A percentile compares a stretch with the other conserved stretches of the same genome.
Conservation (phyloP, 2,329 filamentous ascomycete genomes). For the Apiospora kogelbergensis region DNA sequence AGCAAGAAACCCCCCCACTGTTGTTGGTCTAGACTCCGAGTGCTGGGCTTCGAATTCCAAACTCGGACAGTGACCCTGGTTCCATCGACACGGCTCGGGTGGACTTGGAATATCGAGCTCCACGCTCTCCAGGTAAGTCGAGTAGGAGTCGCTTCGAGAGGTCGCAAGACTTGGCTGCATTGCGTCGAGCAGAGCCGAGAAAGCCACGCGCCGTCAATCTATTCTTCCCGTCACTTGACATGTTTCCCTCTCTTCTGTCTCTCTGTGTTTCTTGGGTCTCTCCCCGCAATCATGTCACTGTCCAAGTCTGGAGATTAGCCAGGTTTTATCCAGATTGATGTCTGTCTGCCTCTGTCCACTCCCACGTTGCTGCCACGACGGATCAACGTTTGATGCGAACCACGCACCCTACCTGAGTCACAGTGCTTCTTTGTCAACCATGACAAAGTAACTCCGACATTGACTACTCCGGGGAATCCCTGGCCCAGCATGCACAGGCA, state of each 20-base stretch:
- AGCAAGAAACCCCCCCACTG: background rate
- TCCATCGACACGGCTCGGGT: background rate
- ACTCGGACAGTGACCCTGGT: background rate
- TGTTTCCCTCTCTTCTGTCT: background rate
- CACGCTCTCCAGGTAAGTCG: background rate
- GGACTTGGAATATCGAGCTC: background rate
- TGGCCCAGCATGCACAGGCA: background rate
- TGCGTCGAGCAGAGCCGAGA: conserved; percentile 8
- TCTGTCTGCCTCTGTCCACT: background rate
- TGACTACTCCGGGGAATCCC: background rate
- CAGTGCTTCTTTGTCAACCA: conserved; percentile 1
- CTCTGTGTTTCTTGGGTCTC: background rate
- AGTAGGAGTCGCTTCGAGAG: background rate
- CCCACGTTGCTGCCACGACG: background rate
- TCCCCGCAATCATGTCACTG: background rate
- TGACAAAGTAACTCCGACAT: background rate
- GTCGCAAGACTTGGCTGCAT: background rate
- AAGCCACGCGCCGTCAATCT: background rate
- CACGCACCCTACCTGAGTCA: background rate
- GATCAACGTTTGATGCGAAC: background rate
- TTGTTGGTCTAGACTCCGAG: background rate
- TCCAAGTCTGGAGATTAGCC: background rate
- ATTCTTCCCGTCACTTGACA: background rate
- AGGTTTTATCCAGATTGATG: conserved; percentile 8
- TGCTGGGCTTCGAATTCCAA: background rate